These are phyloP conservation scores for Aspergillus mulundensis DNA, from an alignment of 495 filamentous ascomycete genomes.

Conservation along the genomic window DNA sequence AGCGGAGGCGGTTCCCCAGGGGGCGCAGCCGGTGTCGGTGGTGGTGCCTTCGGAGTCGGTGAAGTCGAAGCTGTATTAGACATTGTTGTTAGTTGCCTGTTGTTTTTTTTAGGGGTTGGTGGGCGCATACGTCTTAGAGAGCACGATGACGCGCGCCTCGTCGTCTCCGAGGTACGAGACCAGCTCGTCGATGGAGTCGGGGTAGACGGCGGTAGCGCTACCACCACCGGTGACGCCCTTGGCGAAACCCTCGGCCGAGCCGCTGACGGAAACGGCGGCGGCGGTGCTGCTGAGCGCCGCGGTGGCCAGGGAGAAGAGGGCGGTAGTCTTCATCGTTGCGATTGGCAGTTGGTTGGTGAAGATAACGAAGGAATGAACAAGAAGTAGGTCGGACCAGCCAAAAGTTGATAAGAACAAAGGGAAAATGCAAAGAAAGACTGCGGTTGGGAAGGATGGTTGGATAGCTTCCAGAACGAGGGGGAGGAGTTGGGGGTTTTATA, in stretches of 20 bases:
- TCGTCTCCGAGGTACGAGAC: slow-evolving; percentile 40
- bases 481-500: slow-evolving; percentile 5
- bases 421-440: slow-evolving; percentile 13
- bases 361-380: slow-evolving; percentile 9
- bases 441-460: neutral
- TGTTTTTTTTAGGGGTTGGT: neutral
- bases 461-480: neutral
- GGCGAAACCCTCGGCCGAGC: slow-evolving; percentile 40
- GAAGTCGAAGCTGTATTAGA: slow-evolving; percentile 34
- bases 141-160: slow-evolving; percentile 36
- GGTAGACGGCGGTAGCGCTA: slow-evolving; percentile 35
- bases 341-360: neutral
- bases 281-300: slow-evolving; percentile 17
- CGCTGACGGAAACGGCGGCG: slow-evolving; percentile 28
- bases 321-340: slow-evolving; percentile 16
- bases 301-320: slow-evolving; percentile 12
- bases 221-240: slow-evolving; percentile 40
- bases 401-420: neutral
- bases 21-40: slow-evolving; percentile 42
- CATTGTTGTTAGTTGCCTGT: neutral
- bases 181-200: slow-evolving; percentile 35
- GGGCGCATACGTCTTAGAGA: slow-evolving; percentile 26
- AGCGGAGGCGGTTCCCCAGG: slow-evolving; percentile 38
- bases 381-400: slow-evolving; percentile 6
- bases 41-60: slow-evolving; percentile 38